Evolutionary conservation across 208 protist genomes (phyloP), one percentile per base, ranked within the genome.

Genomic region (Trypanosomatidae sp.): DNA sequence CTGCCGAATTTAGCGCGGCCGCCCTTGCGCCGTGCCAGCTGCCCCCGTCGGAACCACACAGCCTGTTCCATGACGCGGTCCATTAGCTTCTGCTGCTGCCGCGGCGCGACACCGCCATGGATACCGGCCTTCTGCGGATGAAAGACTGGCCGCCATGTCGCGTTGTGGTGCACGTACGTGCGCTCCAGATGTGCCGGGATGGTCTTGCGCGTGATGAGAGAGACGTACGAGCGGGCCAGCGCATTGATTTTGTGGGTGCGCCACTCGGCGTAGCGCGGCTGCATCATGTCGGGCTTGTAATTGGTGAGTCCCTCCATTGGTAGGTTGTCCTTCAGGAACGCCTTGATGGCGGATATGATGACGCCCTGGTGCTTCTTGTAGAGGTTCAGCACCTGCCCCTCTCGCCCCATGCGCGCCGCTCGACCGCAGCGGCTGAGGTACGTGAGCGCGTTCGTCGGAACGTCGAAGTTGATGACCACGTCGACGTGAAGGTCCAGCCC

Each of bases 401-500:
- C 66, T 3, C 89, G 85, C 5, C 89, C 89, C 88, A 94, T 93
- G 53, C 92, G 86, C 28, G 83, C 90, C 22, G 92, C 83, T 41
- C 92, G 90, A 15, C 92, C 92, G 39, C 81, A 76, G 39, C 92
- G 89, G 25, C 76, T 82, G 39, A 95, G 80, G 79, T 97, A 97
- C 3, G 80, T 67, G 33, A 92, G 64, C 47, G 92, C 82, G 80
- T 93, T 93, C 13, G 83, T 92, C 25, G 92, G 92, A 76, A 97
- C 89, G 44, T 91, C 81, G 53, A 93, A 94, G 70, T 97, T 97
- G 53, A 97, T 77, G n/a, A 97, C 85, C 25, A 91, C 44, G 73
- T 95, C 93, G n/a, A 94, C 90, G 77, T 95, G 88, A 41, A 94
- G 44, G 77, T 95, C 93, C 10, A 94, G 62, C 13, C 93, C 94